A percentile compares a stretch with the other conserved stretches of the same genome.
These are phyloP conservation scores for Candida sojae DNA, from an alignment of 1,139 yeast species.

Conservation along the genomic window DNA sequence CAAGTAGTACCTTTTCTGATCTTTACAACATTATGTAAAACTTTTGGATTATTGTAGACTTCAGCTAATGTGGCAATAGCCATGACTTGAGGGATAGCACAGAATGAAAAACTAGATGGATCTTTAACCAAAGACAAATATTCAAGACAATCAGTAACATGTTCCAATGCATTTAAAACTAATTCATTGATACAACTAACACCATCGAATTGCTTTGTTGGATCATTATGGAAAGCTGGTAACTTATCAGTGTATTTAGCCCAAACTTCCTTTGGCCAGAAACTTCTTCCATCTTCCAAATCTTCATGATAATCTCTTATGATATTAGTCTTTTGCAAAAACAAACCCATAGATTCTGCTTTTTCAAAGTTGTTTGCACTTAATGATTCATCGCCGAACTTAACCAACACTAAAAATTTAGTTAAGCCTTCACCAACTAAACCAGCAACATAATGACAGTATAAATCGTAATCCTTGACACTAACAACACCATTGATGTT, in stretches of 20 bases:
- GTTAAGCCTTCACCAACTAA: conserved; percentile 96
- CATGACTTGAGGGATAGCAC: conserved; percentile 99
- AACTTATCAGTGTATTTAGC: conserved; percentile 68
- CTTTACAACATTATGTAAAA: conserved; percentile 74
- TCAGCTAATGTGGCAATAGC: conserved; percentile 91
- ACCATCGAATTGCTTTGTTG: conserved; percentile 50
- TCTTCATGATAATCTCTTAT: conserved; percentile 96
- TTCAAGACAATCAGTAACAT: conserved; percentile 73
- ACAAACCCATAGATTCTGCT: conserved; percentile 90
- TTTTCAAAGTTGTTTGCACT: conserved; percentile 53
- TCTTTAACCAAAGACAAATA: conserved; percentile 80
- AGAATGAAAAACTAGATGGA: conserved; percentile 82
- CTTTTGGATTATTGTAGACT: conserved; percentile 77
- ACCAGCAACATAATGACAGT: conserved; percentile 98
- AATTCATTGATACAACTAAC: conserved; percentile 79
- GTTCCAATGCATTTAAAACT: conserved; percentile 76
- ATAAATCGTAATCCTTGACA: conserved; percentile 77
- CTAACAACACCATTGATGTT: conserved; percentile 79
- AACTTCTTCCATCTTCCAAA: conserved; percentile 85
- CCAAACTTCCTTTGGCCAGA: conserved; percentile 98
- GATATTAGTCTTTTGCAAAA: conserved; percentile 92
- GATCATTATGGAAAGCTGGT: conserved; percentile 53
- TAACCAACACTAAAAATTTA: conserved; percentile 69
- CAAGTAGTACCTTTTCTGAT: conserved; percentile 93
- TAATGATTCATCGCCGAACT: conserved; percentile 56